Conservation (phyloP, 208 protist species). For the Trypanosoma avium region DNA sequence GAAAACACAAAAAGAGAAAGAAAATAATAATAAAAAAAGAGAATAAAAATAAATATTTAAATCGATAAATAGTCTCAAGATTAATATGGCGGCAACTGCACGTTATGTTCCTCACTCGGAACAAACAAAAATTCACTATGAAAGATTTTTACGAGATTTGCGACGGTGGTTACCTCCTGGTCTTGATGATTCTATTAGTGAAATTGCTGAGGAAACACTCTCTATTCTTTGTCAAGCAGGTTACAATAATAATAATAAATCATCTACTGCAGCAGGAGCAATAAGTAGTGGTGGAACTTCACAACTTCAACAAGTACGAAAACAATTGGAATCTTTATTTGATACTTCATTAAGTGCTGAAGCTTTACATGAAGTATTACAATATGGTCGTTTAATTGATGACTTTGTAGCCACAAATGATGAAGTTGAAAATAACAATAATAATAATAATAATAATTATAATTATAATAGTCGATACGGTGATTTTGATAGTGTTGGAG, state of each 20-base stretch:
- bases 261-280: not conserved
- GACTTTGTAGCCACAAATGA: slow-evolving; percentile 67
- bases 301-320: slow-evolving; percentile 41
- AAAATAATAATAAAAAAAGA: not conserved
- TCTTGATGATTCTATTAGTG: slow-evolving; percentile 68
- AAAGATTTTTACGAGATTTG: slow-evolving; percentile 76
- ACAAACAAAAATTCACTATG: slow-evolving; percentile 71
- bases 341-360: slow-evolving; percentile 67
- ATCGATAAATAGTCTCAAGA: not conserved
- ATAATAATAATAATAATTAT: not conserved
- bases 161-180: slow-evolving; percentile 78
- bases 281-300: no score
- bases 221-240: slow-evolving; percentile 54
- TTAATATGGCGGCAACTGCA: slow-evolving; percentile 17
- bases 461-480: no score
- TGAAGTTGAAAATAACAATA: not conserved
- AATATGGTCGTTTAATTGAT: slow-evolving; percentile 76
- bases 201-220: slow-evolving; percentile 79
- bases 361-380: slow-evolving; percentile 54
- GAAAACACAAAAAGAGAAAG: not conserved
- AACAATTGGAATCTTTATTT: slow-evolving; percentile 63
- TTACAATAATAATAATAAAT: slow-evolving; percentile 10
- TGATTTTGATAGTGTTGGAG: not conserved
- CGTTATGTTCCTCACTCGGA: slow-evolving; percentile 80
- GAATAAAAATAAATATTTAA: not conserved